Evolutionary conservation across 441 rosid genomes (phyloP), one percentile per base, ranked within the genome.

Genomic region (Daphne laureola): DNA sequence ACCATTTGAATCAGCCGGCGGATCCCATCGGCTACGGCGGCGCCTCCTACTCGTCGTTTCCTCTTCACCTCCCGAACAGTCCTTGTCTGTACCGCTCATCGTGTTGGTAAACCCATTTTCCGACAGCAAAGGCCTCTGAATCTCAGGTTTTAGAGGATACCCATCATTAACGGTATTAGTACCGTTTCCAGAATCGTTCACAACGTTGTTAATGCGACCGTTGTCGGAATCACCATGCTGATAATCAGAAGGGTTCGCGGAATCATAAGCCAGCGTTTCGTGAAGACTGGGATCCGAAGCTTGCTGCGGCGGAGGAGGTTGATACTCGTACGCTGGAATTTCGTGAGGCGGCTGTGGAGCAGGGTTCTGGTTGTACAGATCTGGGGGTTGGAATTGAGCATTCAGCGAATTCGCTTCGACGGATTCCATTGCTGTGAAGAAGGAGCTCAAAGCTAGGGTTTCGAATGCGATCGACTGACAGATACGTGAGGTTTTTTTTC

Each of bases 1-100:
- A 18, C 59, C 59, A 46, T 44, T 25, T 0, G 76, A 67, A 49
- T 80, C 87, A 0, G 86, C 67, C 0, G 77, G 83, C 16, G 88
- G 90, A 14, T 90, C 96, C 99, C 97, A 87, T 3, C 99, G 75
- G 59, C 95, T 84, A 48, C 97, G 85, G 1, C 97, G 68, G 4
- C 78, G 78, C 12, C 94, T 68, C 42, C 95, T 67, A 67, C 91
- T 85, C 0, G 79, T 69, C 7, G 96, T 76, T 68, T 93, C 97
- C 56, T 92, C 98, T 65, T 92, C 98, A 12, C 94, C 92, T 4
- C 94, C 97, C 0, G 96, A 86, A 53, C 49, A 74, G 54, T 84
- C 86, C 67, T 70, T 81, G n/a, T 82, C 94, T 12, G 76, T 72
- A 46, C 85, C 95, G 25, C 89, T 81, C 53, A 63, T 58, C n/a